Percentiles rank a stretch among this genome's conserved stretches.
Conservation (phyloP, 305 asterid genomes). For the Petunia hybrid region DNA sequence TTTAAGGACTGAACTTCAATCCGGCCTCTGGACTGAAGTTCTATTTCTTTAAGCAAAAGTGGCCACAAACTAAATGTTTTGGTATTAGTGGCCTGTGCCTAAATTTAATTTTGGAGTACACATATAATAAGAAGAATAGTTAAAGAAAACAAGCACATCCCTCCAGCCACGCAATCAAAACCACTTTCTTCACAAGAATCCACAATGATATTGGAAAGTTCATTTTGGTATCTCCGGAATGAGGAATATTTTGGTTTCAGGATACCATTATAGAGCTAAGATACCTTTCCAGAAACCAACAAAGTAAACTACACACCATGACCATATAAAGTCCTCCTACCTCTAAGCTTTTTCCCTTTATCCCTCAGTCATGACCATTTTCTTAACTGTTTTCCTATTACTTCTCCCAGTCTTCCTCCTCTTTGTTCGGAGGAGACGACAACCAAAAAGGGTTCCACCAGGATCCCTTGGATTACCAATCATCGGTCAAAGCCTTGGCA, state of each 20-base stretch:
- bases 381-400: slow-evolving; percentile 33
- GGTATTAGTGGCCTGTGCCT: no score
- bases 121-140: not conserved
- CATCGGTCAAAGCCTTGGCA: slow-evolving; percentile 54
- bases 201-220: not conserved
- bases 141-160: not conserved
- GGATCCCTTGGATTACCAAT: slow-evolving; percentile 56
- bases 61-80: no score
- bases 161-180: not conserved
- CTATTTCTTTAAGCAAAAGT: no score
- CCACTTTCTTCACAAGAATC: not conserved
- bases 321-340: not conserved
- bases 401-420: slow-evolving; percentile 41
- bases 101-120: no score
- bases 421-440: slow-evolving; percentile 34
- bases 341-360: not conserved
- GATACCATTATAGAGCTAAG: not conserved
- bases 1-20: no score
- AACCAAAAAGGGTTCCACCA: slow-evolving; percentile 48
- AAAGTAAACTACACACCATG: not conserved
- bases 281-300: slow-evolving; percentile 16
- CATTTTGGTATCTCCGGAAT: not conserved
- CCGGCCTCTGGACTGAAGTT: no score
- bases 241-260: not conserved
- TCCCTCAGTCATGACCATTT: slow-evolving; percentile 40